Percentiles rank a stretch among this genome's conserved stretches.
Evolutionary conservation across 2,329 filamentous ascomycete species (phyloP).

Genomic region (Drechslerella coelobrocha): DNA sequence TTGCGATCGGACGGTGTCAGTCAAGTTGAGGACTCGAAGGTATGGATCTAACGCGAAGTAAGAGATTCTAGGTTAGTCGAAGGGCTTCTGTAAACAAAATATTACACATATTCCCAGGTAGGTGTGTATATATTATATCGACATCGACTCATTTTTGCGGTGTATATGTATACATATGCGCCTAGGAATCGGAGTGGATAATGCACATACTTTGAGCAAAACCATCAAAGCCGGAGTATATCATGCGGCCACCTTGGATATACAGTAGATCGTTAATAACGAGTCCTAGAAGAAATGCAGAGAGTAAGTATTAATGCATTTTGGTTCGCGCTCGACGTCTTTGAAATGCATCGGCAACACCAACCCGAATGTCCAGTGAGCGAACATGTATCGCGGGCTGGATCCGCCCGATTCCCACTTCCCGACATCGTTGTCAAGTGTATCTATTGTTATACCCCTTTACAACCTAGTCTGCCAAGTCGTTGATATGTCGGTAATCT

Average conservation of each 20-base stretch:
- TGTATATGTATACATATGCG: neutral
- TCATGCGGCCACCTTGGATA: constrained; percentile 41
- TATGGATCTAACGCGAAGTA: constrained; percentile 23
- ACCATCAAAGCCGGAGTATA: constrained; percentile 27
- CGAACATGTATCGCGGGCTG: constrained; percentile 35
- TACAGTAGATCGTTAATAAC: constrained; percentile 26
- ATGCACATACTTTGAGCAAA: constrained; percentile 38
- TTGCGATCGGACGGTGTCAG: constrained; percentile 20
- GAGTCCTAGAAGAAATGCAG: constrained; percentile 6
- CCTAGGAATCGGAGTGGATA: neutral
- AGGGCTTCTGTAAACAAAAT: too few species aligned
- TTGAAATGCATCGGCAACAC: neutral
- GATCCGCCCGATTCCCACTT: constrained; percentile 16
- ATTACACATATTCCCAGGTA: too few species aligned
- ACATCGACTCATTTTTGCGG: too few species aligned
- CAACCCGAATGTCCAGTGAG: constrained; percentile 36
- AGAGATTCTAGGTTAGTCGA: neutral
- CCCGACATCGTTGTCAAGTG: constrained; percentile 15
- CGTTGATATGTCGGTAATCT: neutral
- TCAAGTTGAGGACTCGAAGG: constrained; percentile 40
- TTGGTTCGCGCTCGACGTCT: neutral
- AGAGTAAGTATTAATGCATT: neutral
- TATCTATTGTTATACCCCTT: neutral
- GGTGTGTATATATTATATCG: neutral
- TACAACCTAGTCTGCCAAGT: neutral